phyloP scores from a whole-genome alignment of 768 basidiomycete genomes.

The Hygrophorus pudorinus region DNA sequence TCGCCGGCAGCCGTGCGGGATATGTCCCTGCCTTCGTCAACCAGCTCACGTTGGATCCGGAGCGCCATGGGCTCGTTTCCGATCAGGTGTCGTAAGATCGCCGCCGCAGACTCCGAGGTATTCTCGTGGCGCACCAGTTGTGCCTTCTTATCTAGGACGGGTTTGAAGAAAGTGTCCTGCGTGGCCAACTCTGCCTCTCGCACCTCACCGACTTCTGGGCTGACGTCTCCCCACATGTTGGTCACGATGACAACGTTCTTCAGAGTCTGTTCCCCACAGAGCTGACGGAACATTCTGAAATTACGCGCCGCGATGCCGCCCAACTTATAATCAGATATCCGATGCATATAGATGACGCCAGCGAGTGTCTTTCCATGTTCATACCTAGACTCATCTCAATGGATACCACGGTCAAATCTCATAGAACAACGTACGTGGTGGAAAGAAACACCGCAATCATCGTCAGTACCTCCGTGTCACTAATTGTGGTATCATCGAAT shows the following conservation, averaged over 20 bases:
- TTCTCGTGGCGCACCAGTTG: constrained; percentile 31
- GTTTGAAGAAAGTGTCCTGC: constrained; percentile 38
- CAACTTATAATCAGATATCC: constrained; percentile 41
- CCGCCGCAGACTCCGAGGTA: constrained; percentile 21
- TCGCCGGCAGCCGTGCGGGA: constrained; percentile 24
- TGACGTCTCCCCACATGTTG: constrained; percentile 36
- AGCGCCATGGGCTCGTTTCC: constrained; percentile 8
- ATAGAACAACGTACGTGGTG: constrained; percentile 9
- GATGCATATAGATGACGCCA: constrained; percentile 41
- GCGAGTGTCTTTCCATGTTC: constrained; percentile 17
- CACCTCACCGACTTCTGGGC: constrained; percentile 21
- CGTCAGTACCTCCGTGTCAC: constrained; percentile 37
- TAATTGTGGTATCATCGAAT: constrained; percentile 43
- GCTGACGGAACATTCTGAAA: constrained; percentile 36
- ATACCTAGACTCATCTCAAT: constrained; percentile 10
- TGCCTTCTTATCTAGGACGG: constrained; percentile 40
- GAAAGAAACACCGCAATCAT: constrained; percentile 36
- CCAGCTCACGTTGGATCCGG: constrained; percentile 14
- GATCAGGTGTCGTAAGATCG: constrained; percentile 23
- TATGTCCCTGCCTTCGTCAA: constrained; percentile 16
- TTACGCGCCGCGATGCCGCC: constrained; percentile 34
- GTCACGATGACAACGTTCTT: constrained; percentile 39
- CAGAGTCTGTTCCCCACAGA: constrained; percentile 35
- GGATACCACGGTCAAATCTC: not conserved
- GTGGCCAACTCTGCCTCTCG: constrained; percentile 35